phyloP scores from a whole-genome alignment of 768 basidiomycete species.

The Tulasnella sp. region DNA sequence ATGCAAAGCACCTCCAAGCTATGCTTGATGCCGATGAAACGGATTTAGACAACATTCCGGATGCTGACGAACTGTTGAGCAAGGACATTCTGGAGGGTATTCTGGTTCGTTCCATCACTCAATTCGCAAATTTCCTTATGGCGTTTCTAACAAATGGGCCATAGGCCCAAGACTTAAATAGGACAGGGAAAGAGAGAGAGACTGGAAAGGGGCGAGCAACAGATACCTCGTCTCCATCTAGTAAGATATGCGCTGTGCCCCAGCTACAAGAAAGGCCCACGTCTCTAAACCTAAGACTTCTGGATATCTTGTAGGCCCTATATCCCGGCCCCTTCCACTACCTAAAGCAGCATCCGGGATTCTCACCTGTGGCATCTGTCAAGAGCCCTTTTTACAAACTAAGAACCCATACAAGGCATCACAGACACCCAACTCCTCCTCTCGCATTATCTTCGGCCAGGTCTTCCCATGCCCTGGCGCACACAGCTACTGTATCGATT shows the following conservation, averaged over 20 bases:
- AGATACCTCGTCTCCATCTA: too few relatives aligned
- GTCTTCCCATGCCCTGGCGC: neutral
- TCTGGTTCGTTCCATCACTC: neutral
- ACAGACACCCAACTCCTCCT: neutral
- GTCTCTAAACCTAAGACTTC: too few relatives aligned
- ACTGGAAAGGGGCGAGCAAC: too few relatives aligned
- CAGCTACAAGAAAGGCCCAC: too few relatives aligned
- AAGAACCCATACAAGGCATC: neutral
- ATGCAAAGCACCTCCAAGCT: neutral
- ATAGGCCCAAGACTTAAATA: too few relatives aligned
- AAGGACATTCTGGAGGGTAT: neutral
- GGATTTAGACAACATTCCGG: neutral
- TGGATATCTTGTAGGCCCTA: too few relatives aligned
- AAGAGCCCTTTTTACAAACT: neutral
- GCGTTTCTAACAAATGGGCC: too few relatives aligned
- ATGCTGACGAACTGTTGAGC: neutral
- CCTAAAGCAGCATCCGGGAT: too few relatives aligned
- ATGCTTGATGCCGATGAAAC: neutral
- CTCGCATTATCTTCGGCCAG: neutral
- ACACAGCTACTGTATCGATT: constrained; percentile 2
- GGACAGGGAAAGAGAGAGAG: too few relatives aligned
- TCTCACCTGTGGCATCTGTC: constrained; percentile 6
- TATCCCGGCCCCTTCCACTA: too few relatives aligned
- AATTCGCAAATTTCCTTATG: too few relatives aligned
- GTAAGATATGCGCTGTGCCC: too few relatives aligned